Evolutionary conservation across 352 stramenopile species (phyloP), one percentile per base, ranked within the genome.

Genomic region (Globisporangium nagaii): DNA sequence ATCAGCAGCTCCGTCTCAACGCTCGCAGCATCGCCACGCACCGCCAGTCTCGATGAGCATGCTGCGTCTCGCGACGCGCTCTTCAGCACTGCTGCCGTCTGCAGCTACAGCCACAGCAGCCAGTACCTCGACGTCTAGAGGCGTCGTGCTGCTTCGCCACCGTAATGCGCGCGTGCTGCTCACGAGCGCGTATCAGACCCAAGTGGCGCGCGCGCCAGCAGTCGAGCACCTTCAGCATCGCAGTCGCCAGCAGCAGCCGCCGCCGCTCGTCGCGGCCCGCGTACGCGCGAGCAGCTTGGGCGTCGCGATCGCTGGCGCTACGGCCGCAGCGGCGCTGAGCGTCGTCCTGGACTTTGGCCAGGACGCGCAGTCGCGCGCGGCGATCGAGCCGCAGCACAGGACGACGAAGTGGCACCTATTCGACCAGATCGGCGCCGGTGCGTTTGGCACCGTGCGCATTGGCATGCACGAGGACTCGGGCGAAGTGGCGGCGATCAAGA

Each of bases 401-500:
- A 12, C 31, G 1, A 8, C 17, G 43, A 74, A 57, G 24, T 88
- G 72, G 72, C 79, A 87, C 41, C 56, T 89, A 27, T 83, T 84
- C 28, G 77, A 88, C 55, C 64, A 88, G 63, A 86, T 93, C 47
- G 83, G 83, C 39, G 53, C 71, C 1, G 83, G 83, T 8, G 79
- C 83, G 25, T 93, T 84, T 58, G 83, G 79, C 30, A 75, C 79
- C 8, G 83, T 93, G 28, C 75, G 70, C 17, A 65, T 90, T 39
- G 83, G 78, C 19, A 84, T 86, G 67, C 66, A 81, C 58, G 70
- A 76, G 44, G 70, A 84, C 17, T 81, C 80, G 31, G 83, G 83
- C 39, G 75, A 89, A 58, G 69, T 88, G 5, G 78, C 75, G 10
- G 83, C 83, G 4, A 61, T 93, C 44, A 93, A 93, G 71, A 78